These are phyloP conservation scores for Rhododendron simsii DNA, from an alignment of 148 eudicot genomes.

Conservation along the genomic window DNA sequence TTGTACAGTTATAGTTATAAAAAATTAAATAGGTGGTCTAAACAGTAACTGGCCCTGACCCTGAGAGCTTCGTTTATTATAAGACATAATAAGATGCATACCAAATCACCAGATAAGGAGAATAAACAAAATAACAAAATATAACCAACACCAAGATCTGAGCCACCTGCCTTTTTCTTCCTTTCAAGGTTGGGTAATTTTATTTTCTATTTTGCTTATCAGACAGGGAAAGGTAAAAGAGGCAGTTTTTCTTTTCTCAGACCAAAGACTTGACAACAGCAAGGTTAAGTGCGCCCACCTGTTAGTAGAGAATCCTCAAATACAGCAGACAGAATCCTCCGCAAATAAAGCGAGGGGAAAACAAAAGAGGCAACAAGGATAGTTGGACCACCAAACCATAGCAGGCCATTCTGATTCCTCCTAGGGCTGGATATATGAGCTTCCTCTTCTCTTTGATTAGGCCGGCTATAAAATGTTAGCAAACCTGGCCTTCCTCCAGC, in stretches of 20 bases:
- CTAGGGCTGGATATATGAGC: conserved; percentile 15
- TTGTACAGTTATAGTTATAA: neutral
- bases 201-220: neutral
- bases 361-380: conserved; percentile 83
- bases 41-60: neutral
- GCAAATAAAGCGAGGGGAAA: conserved; percentile 90
- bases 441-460: conserved; percentile 28
- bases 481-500: conserved; percentile 77
- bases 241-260: neutral
- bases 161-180: neutral
- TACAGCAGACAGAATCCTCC: conserved; percentile 75
- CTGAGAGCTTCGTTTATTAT: neutral
- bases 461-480: conserved; percentile 53
- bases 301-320: conserved; percentile 96
- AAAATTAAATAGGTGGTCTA: neutral
- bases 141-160: neutral
- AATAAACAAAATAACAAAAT: neutral
- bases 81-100: neutral
- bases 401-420: conserved; percentile 43
- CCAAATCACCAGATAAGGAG: neutral
- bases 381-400: conserved; percentile 89
- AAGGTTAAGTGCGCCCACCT: conserved; percentile 38
- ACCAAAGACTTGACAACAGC: neutral
- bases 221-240: neutral
- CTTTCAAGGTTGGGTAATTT: neutral